These are phyloP conservation scores for Adenanthera pavonina DNA, from an alignment of 306 rosid genomes.

Conservation along the genomic window DNA sequence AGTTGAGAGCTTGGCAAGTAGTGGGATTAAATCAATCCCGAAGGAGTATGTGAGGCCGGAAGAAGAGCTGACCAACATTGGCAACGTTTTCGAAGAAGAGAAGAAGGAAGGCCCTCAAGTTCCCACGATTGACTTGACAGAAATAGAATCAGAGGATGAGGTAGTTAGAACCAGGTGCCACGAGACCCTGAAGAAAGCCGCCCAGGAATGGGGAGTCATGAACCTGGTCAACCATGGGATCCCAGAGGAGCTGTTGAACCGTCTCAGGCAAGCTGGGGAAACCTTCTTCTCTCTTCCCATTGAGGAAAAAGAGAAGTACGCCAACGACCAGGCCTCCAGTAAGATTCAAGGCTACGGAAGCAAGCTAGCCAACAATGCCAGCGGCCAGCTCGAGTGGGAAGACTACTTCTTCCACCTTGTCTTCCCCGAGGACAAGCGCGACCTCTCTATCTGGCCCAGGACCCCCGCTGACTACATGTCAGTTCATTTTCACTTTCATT, in stretches of 20 bases:
- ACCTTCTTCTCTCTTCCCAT: conserved; percentile 58
- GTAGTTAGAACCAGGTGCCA: conserved; percentile 52
- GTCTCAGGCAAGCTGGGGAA: conserved; percentile 60
- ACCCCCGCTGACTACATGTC: conserved; percentile 64
- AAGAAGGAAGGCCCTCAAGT: conserved; percentile 69
- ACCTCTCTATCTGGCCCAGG: conserved; percentile 75
- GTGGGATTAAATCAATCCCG: conserved; percentile 67
- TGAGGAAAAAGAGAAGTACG: conserved; percentile 78
- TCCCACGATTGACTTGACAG: conserved; percentile 72
- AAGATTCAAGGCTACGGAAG: conserved; percentile 91
- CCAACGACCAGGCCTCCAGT: conserved; percentile 65
- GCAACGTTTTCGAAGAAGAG: conserved; percentile 69
- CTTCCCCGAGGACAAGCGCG: conserved; percentile 70
- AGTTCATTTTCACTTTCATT: not conserved
- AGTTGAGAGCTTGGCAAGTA: conserved; percentile 72
- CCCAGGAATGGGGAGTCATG: conserved; percentile 90
- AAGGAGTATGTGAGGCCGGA: conserved; percentile 77
- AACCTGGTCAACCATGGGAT: conserved; percentile 81
- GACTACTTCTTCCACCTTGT: conserved; percentile 82
- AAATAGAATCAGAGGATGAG: conserved; percentile 55
- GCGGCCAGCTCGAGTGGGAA: conserved; percentile 88
- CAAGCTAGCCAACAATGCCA: conserved; percentile 76
- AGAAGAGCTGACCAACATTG: conserved; percentile 70
- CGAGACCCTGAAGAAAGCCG: conserved; percentile 66
- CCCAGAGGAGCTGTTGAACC: conserved; percentile 51